Evolutionary conservation across 2,329 filamentous ascomycete species (phyloP).

Genomic region (Cucurbitaria berberidis): DNA sequence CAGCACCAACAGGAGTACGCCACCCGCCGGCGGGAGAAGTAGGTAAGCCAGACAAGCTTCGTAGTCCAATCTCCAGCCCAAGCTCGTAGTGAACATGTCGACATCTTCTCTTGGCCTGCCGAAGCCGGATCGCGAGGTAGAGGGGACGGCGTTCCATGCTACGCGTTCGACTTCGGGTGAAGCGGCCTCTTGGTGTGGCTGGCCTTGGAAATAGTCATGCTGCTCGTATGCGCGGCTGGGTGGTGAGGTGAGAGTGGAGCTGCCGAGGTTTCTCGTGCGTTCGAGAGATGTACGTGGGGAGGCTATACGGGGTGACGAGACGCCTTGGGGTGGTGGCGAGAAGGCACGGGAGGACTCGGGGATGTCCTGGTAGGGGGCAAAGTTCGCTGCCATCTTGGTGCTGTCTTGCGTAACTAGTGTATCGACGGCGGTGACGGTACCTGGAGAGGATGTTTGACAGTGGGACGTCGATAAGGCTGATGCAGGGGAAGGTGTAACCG

Average conservation of each 20-base stretch:
- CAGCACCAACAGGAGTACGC: slow-evolving; percentile 79
- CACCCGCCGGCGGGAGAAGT: slow-evolving; percentile 81
- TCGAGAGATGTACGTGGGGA: slow-evolving; percentile 48
- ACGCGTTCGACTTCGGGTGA: slow-evolving; percentile 35
- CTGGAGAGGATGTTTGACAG: slow-evolving; percentile 1
- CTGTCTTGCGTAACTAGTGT: neutral
- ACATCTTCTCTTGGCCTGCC: slow-evolving; percentile 67
- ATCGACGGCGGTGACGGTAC: neutral
- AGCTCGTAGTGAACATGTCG: slow-evolving; percentile 81
- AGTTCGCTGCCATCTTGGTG: slow-evolving; percentile 59
- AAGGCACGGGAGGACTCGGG: slow-evolving; percentile 83
- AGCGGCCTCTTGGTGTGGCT: slow-evolving; percentile 6
- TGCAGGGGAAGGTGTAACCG: slow-evolving; percentile 16
- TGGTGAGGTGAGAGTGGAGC: slow-evolving; percentile 42
- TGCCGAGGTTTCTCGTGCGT: slow-evolving; percentile 39
- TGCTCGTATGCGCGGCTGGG: slow-evolving; percentile 46
- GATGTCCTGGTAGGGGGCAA: slow-evolving; percentile 94
- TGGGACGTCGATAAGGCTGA: slow-evolving; percentile 14
- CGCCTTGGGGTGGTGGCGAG: slow-evolving; percentile 65
- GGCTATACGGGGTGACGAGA: slow-evolving; percentile 59
- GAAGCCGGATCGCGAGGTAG: slow-evolving; percentile 16
- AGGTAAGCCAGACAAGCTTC: slow-evolving; percentile 92
- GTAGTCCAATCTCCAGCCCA: slow-evolving; percentile 84
- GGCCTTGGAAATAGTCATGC: slow-evolving; percentile 48
- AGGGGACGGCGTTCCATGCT: slow-evolving; percentile 35